phyloP scores from a whole-genome alignment of 1,284 basidiomycete species.

The Cutaneotrichosporon sp. region DNA sequence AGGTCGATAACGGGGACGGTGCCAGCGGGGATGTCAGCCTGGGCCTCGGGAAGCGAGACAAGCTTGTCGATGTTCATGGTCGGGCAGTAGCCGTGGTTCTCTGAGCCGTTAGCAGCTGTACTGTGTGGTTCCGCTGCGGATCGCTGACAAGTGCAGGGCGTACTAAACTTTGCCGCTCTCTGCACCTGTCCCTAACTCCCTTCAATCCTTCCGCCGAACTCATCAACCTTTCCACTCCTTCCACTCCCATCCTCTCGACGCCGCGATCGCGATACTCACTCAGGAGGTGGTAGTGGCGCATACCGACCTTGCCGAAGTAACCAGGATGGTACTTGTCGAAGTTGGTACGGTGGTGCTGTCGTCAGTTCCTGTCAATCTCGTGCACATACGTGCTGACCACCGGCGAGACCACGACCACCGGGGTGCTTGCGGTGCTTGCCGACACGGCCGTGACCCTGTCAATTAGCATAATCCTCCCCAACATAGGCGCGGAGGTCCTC shows the following conservation, averaged over 20 bases:
- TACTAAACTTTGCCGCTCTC: neutral
- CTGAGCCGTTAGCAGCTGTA: slow-evolving; percentile 32
- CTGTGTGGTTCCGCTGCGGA: neutral
- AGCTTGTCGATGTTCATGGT: slow-evolving; percentile 88
- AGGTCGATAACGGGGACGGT: slow-evolving; percentile 90
- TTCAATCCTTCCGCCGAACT: neutral
- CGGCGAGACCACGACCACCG: slow-evolving; percentile 81
- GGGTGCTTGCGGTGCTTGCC: slow-evolving; percentile 45
- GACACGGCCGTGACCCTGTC: slow-evolving; percentile 90
- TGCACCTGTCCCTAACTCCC: neutral
- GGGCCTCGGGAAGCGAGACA: slow-evolving; percentile 54
- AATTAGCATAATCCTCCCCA: neutral
- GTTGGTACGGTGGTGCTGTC: slow-evolving; percentile 75
- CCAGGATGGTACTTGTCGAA: slow-evolving; percentile 52
- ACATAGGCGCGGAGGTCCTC: neutral
- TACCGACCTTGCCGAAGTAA: slow-evolving; percentile 76
- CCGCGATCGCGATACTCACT: neutral
- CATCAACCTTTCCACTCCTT: neutral
- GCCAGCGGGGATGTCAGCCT: slow-evolving; percentile 52
- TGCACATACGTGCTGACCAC: slow-evolving; percentile 76
- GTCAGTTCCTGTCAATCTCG: neutral
- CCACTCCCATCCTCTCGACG: neutral
- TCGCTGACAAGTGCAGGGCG: neutral
- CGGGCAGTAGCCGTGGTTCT: slow-evolving; percentile 86
- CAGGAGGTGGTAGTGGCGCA: slow-evolving; percentile 94